These are phyloP conservation scores for Wickerhamomyces xylosicus DNA, from an alignment of 805 yeast species.

Conservation along the genomic window DNA sequence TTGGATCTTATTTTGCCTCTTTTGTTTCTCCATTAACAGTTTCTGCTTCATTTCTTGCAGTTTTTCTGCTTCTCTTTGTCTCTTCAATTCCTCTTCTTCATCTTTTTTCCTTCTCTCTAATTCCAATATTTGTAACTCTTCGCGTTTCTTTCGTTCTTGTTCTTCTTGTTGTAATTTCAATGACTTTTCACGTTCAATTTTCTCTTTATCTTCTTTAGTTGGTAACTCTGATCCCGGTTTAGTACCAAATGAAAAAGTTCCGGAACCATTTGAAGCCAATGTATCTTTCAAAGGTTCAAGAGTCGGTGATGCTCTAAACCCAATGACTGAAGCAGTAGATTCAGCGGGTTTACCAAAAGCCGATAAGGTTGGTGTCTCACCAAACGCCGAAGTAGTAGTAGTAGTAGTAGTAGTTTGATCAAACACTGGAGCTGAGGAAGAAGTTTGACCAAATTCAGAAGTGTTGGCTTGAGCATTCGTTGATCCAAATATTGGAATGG, in stretches of 20 bases:
- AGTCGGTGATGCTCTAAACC: no score
- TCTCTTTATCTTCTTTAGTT: background rate
- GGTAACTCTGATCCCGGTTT: background rate
- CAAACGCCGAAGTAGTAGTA: background rate
- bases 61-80: slow-evolving; percentile 7
- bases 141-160: background rate
- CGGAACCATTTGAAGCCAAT: no score
- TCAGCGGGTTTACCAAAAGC: no score
- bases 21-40: slow-evolving; percentile 8
- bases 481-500: no score
- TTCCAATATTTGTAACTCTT: background rate
- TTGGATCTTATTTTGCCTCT: slow-evolving; percentile 8
- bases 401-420: background rate
- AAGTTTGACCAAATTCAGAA: background rate
- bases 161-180: slow-evolving; percentile 1
- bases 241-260: background rate
- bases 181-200: background rate
- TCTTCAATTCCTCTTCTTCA: slow-evolving; percentile 1
- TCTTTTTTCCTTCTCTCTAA: slow-evolving; percentile 1
- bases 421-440: background rate
- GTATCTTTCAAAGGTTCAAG: no score
- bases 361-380: background rate
- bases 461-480: background rate
- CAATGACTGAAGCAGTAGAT: slow-evolving; percentile 1
- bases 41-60: slow-evolving; percentile 7